A percentile compares a stretch with the other conserved stretches of the same genome.
phyloP scores from a whole-genome alignment of 495 filamentous ascomycete genomes.

The Staphylotrichum longicolle region DNA sequence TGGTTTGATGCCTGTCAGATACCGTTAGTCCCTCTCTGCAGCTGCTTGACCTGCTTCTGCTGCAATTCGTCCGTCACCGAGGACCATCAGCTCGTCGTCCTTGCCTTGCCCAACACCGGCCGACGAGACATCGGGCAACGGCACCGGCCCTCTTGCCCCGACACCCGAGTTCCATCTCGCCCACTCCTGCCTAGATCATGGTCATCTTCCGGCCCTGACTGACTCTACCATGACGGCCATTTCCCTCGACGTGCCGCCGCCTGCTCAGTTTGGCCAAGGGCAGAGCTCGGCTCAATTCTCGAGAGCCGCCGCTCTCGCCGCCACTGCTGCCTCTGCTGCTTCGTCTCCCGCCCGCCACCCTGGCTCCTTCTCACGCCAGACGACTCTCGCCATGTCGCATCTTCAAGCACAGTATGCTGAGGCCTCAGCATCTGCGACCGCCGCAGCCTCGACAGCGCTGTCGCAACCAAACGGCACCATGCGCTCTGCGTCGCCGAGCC shows the following conservation, averaged over 20 bases:
- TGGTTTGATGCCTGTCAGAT: neutral
- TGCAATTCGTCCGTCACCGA: neutral
- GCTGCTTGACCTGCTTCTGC: neutral
- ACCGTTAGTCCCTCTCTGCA: neutral
- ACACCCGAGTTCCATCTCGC: neutral
- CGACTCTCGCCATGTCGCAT: conserved; percentile 26
- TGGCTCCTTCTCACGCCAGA: conserved; percentile 23
- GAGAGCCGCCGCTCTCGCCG: conserved; percentile 16
- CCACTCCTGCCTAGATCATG: conserved; percentile 20
- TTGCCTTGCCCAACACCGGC: neutral
- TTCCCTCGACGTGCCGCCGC: conserved; percentile 24
- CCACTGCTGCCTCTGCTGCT: conserved; percentile 14
- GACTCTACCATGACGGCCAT: conserved; percentile 35
- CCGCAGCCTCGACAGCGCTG: conserved; percentile 11
- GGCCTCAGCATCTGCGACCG: conserved; percentile 16
- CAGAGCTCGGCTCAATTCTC: conserved; percentile 21
- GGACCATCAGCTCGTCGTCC: neutral
- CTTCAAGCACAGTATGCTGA: conserved; percentile 27
- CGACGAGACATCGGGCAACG: neutral
- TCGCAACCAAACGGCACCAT: conserved; percentile 12
- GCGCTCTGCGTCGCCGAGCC: conserved; percentile 5
- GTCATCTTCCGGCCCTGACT: conserved; percentile 4
- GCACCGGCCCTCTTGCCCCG: too few species aligned
- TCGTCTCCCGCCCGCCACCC: conserved; percentile 20
- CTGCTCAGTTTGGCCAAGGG: conserved; percentile 21